Conservation (phyloP, 371 early-diverging fungal species). For the Mortierella sp. region DNA sequence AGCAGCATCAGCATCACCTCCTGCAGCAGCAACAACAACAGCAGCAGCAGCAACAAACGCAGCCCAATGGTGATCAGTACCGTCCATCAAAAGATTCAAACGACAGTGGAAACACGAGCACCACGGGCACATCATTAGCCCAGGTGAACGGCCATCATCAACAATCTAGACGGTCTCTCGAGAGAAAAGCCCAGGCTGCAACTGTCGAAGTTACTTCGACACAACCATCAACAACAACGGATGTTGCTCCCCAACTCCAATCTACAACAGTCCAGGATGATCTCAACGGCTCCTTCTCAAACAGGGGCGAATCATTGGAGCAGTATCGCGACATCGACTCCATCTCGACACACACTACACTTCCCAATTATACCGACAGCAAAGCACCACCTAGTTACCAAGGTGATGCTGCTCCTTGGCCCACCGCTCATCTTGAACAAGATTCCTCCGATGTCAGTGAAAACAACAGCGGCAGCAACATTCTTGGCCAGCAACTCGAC, state of each 20-base stretch:
- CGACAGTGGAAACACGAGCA: constrained; percentile 14
- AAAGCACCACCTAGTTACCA: background rate
- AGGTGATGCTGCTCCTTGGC: constrained; percentile 11
- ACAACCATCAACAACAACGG: background rate
- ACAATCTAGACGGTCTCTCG: constrained; percentile 26
- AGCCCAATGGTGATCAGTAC: constrained; percentile 55
- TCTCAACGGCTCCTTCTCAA: background rate
- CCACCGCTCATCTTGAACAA: constrained; percentile 5
- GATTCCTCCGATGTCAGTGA: constrained; percentile 3
- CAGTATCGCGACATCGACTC: background rate
- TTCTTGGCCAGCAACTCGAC: background rate
- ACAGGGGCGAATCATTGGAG: background rate
- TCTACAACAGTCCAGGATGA: background rate
- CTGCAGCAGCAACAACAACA: constrained; percentile 13
- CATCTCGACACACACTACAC: background rate
- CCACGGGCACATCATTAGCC: background rate
- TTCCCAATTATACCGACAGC: background rate
- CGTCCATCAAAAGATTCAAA: constrained; percentile 39
- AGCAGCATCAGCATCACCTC: constrained; percentile 24
- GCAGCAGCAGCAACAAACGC: constrained; percentile 17
- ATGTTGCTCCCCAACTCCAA: background rate
- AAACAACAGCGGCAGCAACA: background rate
- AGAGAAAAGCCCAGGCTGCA: constrained; percentile 24
- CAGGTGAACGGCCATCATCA: constrained; percentile 36
- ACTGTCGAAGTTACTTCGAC: background rate